Conservation (phyloP, 2,329 filamentous ascomycete species). For the Pseudogymnoascus pannorum region DNA sequence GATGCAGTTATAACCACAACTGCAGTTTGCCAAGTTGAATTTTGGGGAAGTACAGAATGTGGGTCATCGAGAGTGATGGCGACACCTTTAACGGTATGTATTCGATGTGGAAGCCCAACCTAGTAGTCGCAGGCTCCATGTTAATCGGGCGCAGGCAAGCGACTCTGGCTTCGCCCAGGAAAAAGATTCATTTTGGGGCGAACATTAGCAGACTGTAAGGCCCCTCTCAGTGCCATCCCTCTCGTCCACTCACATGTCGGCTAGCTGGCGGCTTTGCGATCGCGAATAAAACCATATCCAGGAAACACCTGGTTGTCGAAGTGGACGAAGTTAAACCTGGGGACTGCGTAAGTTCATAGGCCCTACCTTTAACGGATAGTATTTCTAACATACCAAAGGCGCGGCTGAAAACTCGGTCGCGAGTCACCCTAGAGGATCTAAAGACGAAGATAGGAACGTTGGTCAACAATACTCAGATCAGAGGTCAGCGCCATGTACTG, state of each 20-base stretch:
- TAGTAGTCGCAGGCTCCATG: constrained; percentile 13
- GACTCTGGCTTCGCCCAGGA: constrained; percentile 78
- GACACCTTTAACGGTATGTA: constrained; percentile 42
- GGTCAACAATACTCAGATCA: constrained; percentile 66
- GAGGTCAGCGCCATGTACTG: constrained; percentile 52
- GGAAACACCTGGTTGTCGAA: constrained; percentile 76
- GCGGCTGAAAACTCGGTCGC: constrained; percentile 44
- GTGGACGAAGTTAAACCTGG: constrained; percentile 58
- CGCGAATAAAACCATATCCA: constrained; percentile 74
- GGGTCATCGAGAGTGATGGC: constrained; percentile 47
- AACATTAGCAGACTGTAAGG: constrained; percentile 57
- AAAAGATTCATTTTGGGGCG: constrained; percentile 81
- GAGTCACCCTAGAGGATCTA: constrained; percentile 67
- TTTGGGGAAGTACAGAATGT: constrained; percentile 32
- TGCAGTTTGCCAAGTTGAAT: neutral
- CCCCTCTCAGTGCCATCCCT: neutral
- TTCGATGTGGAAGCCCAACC: neutral
- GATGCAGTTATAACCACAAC: constrained; percentile 4
- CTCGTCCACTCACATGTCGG: constrained; percentile 7
- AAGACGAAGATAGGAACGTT: constrained; percentile 78
- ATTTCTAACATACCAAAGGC: constrained; percentile 18
- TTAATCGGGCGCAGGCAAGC: constrained; percentile 46
- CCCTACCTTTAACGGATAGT: neutral
- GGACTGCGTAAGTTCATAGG: constrained; percentile 52
- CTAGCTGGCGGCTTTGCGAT: constrained; percentile 62